These are phyloP conservation scores for Fonsecaea monophora DNA, from an alignment of 2,329 filamentous ascomycete species.

Conservation along the genomic window DNA sequence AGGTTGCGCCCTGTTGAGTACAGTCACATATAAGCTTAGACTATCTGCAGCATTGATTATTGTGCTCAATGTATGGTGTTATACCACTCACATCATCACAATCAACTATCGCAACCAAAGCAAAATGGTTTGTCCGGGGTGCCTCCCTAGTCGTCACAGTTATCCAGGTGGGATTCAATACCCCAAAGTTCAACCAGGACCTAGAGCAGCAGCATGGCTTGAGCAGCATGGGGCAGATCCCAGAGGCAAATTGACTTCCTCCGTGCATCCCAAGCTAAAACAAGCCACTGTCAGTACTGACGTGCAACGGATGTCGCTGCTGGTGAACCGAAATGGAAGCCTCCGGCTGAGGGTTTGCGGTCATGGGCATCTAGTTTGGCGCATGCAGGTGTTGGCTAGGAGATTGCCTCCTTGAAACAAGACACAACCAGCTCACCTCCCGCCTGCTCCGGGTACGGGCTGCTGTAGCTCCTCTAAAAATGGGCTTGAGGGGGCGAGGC, in stretches of 20 bases:
- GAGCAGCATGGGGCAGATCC: neutral
- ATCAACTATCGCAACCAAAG: neutral
- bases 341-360: neutral
- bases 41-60: neutral
- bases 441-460: neutral
- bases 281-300: slow-evolving; percentile 5
- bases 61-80: neutral
- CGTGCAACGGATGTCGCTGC: neutral
- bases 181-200: neutral
- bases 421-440: neutral
- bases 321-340: slow-evolving; percentile 6
- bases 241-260: neutral
- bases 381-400: slow-evolving; percentile 6
- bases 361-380: slow-evolving; percentile 2
- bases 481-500: neutral
- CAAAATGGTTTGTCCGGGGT: neutral
- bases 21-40: too few relatives aligned
- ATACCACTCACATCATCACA: neutral
- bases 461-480: neutral
- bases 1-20: too few relatives aligned
- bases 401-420: slow-evolving; percentile 3
- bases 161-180: neutral
- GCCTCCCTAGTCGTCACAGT: neutral
- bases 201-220: neutral
- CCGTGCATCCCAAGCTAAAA: neutral